These are phyloP conservation scores for Candida pseudoglaebosa DNA, from an alignment of 805 yeast species.

Conservation along the genomic window DNA sequence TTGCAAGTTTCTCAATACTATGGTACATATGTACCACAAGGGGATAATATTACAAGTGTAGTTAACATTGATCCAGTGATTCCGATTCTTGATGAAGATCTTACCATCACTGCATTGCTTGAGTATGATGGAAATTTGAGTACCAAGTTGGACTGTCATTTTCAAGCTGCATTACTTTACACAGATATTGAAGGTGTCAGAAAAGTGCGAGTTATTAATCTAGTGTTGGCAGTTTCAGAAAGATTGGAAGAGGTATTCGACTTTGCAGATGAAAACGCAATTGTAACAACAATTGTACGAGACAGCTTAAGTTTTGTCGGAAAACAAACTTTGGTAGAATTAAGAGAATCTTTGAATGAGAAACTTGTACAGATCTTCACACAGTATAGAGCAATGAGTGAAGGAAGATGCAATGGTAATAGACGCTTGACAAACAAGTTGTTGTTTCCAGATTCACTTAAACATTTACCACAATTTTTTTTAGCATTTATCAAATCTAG, in stretches of 20 bases:
- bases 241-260: slow-evolving; percentile 69
- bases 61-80: slow-evolving; percentile 61
- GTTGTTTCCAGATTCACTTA: slow-evolving; percentile 76
- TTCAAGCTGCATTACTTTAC: slow-evolving; percentile 86
- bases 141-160: slow-evolving; percentile 72
- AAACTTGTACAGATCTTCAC: slow-evolving; percentile 44
- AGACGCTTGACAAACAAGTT: slow-evolving; percentile 50
- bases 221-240: slow-evolving; percentile 76
- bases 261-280: slow-evolving; percentile 65
- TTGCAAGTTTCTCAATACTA: slow-evolving; percentile 74
- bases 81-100: slow-evolving; percentile 62
- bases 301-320: slow-evolving; percentile 40
- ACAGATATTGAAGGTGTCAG: slow-evolving; percentile 74
- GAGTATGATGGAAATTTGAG: slow-evolving; percentile 72
- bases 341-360: slow-evolving; percentile 35
- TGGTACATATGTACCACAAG: slow-evolving; percentile 41
- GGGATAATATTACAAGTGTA: slow-evolving; percentile 21
- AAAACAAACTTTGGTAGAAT: slow-evolving; percentile 32
- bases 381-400: slow-evolving; percentile 49
- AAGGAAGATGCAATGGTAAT: slow-evolving; percentile 33
- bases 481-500: slow-evolving; percentile 67
- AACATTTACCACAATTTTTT: slow-evolving; percentile 62
- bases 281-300: slow-evolving; percentile 35
- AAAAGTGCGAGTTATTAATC: slow-evolving; percentile 82
- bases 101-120: slow-evolving; percentile 66